Base-by-base conservation (phyloP, 306 rosid species). In the Pueraria montana region DNA sequence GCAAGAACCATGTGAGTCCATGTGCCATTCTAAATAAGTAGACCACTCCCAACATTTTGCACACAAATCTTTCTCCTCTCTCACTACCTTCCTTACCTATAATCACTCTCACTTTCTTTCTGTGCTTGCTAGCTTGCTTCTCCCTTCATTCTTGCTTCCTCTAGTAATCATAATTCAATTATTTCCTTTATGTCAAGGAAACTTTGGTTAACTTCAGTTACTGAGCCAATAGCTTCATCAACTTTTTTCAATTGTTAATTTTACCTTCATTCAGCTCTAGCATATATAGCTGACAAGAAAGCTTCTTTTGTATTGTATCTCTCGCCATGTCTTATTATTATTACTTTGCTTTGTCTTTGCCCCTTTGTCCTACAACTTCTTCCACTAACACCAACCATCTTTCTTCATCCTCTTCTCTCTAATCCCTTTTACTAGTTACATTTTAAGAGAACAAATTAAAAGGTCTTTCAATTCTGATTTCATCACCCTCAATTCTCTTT, bases 1-100 rank as follows among this genome's bases (percentile, higher is more conserved):
- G 85, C 84, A 85, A 82, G 72, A 82, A 82, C 71, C 95, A 93
- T 90, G 97, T 93, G 95, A 86, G 12, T 42, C 94, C 97, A 93
- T 93, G 97, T 93, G 97, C 89, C 34, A 43, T 80, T 88, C 87
- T 75, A 80, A 86, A 84, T 88, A 83, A 88, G 82, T 87, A 80
- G 85, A 83, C 90, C 83, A 63, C 82, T 77, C 72, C 76, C 76
- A 76, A 43, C 26, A 70, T 76, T 76, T 84, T 86, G 18, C 85
- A 32, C 66, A 43, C 65, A 67, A 46, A 72, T 86, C 71, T 82
- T 65, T 70, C 76, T 83, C 36, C 78, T 70, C 11, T 56, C 5
- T 80, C 10, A 21, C 66, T n/a, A n/a, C n/a, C n/a, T n/a, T n/a
- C n/a, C n/a, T n/a, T 77, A 66, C 62, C 40, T 36, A 2, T 64